Conservation (phyloP, 352 stramenopile species). For the Globisporangium irregulare region DNA sequence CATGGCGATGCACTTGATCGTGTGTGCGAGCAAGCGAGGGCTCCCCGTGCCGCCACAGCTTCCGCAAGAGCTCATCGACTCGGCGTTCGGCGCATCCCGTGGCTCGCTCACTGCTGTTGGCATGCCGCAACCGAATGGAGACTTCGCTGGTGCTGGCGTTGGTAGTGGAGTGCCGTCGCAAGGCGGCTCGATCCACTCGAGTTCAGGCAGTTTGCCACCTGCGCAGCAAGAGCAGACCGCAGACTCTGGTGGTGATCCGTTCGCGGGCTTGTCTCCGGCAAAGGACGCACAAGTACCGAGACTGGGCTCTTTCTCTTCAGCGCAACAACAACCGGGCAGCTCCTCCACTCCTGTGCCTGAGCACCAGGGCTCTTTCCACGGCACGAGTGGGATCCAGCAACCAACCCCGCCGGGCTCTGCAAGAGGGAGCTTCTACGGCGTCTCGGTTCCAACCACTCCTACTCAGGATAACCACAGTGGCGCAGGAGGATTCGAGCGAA, state of each 20-base stretch:
- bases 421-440: slow-evolving; percentile 17
- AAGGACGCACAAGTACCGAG: slow-evolving; percentile 32
- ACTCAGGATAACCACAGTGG: slow-evolving; percentile 6
- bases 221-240: slow-evolving; percentile 20
- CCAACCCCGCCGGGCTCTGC: slow-evolving; percentile 16
- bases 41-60: slow-evolving; percentile 70
- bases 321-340: slow-evolving; percentile 19
- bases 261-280: slow-evolving; percentile 40
- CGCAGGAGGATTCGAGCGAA: slow-evolving; percentile 22
- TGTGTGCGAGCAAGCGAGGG: slow-evolving; percentile 91
- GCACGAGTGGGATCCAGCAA: slow-evolving; percentile 10
- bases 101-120: slow-evolving; percentile 14
- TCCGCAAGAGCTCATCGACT: slow-evolving; percentile 63
- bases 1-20: slow-evolving; percentile 96
- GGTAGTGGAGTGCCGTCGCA: slow-evolving; percentile 16
- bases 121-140: not conserved
- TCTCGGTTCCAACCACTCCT: not conserved
- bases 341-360: slow-evolving; percentile 1
- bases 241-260: slow-evolving; percentile 60
- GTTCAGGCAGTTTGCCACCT: not conserved
- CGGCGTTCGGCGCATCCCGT: slow-evolving; percentile 38
- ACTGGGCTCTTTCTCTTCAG: slow-evolving; percentile 19
- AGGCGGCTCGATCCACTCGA: slow-evolving; percentile 17
- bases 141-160: not conserved
- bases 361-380: slow-evolving; percentile 15